Evolutionary conservation across 164 flowering plant species (phyloP).

Genomic region (Magnolia sinica): DNA sequence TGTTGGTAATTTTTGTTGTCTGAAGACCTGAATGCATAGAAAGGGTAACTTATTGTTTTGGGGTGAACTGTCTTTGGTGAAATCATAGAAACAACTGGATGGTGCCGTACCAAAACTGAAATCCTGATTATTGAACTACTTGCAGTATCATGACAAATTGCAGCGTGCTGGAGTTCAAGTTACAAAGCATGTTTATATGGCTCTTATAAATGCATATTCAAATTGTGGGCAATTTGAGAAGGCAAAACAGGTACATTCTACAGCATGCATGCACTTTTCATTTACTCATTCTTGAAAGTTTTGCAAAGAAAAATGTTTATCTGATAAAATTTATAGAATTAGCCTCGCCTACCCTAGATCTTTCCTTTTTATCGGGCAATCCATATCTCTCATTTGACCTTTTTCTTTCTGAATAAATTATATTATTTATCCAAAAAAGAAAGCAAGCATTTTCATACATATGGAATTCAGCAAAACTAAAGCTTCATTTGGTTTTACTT

Average conservation of each 20-base stretch:
- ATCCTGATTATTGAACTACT: slow-evolving; percentile 22
- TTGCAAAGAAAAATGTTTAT: not conserved
- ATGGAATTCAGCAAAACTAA: too few relatives aligned
- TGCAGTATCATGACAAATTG: slow-evolving; percentile 62
- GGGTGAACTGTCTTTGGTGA: not conserved
- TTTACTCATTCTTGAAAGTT: not conserved
- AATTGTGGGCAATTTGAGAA: slow-evolving; percentile 69
- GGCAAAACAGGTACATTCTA: slow-evolving; percentile 74
- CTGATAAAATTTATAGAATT: not conserved
- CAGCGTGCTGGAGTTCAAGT: slow-evolving; percentile 30
- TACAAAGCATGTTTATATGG: slow-evolving; percentile 65
- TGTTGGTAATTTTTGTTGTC: too few relatives aligned
- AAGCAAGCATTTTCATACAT: too few relatives aligned
- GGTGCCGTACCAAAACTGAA: too few relatives aligned
- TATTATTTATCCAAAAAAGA: too few relatives aligned
- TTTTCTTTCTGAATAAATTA: too few relatives aligned
- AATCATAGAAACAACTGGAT: not conserved
- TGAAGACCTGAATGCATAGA: too few relatives aligned
- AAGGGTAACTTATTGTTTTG: too few relatives aligned
- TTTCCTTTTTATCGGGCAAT: too few relatives aligned
- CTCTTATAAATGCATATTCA: slow-evolving; percentile 77
- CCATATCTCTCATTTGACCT: too few relatives aligned
- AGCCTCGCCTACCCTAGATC: too few relatives aligned
- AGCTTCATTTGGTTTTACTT: too few relatives aligned
- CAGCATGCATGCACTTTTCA: not conserved